Base-by-base conservation (phyloP, 2,329 filamentous ascomycete species). In the Penicillium polonicum region DNA sequence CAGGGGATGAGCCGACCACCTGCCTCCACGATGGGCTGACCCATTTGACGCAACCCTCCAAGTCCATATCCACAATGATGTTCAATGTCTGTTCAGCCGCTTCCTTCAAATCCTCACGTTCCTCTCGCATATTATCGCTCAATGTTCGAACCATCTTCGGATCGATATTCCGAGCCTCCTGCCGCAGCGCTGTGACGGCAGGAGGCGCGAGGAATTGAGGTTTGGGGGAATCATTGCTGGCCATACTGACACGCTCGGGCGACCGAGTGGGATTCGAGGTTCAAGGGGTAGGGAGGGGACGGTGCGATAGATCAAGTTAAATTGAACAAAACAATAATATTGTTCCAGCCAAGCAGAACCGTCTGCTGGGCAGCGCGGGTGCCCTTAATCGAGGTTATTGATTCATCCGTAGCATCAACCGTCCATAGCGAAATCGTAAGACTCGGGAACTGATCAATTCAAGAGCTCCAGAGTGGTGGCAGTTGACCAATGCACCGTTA, bases 41-140 rank as follows among this genome's bases (percentile, higher is more conserved):
- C 91, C 94, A 99, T 76, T 92, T 89, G 69, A 99, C 89, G 60
- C 86, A 89, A 64, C 91, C 91, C 71, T 97, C 90, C 55, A 97
- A 83, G 70, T 92, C 91, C 64, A 99, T 82, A 78, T 99, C 93
- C 72, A 99, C 84, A 73, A 99, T 96, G 63, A 96, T 90, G 76
- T 97, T 99, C 72, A 96, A 83, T 23, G 92, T 97, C 79, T 97
- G 91, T 77, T 97, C 93, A 50, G 93, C 94, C 41, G 93, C 94
- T 79, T 96, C 91, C 71, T 92, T 92, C 66, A 99, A 83, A 73
- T 97, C 93, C 72, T 96, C 90, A 61, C 92, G 86, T 79, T 97
- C 92, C 71, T 95, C 91, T 67, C 91, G 88, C 68, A 97, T 97
- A 73, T 96, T 88, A 76, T 92, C 87, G 76, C 90, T 97, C 65